Evolutionary conservation across 805 yeast genomes (phyloP).

Genomic region (Danielia oregonensis): DNA sequence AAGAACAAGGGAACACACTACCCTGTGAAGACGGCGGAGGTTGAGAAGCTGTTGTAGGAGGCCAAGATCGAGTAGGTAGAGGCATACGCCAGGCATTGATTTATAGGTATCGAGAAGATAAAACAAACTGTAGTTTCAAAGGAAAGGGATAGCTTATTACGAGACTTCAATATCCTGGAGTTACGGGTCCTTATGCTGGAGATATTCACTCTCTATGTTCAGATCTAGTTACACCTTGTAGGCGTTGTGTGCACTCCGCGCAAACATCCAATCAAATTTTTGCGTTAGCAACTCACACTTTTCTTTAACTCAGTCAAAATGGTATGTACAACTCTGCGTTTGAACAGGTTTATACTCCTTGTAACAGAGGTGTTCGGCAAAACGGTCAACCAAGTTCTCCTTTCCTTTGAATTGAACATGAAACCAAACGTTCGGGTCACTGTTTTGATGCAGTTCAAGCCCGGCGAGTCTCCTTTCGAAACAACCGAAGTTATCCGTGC

Average conservation of each 20-base stretch:
- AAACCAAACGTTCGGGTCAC: background rate
- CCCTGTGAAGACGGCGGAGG: conserved; percentile 44
- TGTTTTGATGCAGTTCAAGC: background rate
- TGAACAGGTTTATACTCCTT: background rate
- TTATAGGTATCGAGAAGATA: too few relatives aligned
- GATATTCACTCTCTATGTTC: too few relatives aligned
- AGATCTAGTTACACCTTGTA: too few relatives aligned
- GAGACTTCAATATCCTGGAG: too few relatives aligned
- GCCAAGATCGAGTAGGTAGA: conserved; percentile 27
- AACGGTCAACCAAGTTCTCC: background rate
- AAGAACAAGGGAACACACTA: conserved; percentile 88
- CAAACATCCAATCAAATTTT: conserved; percentile 12
- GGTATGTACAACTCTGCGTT: conserved; percentile 9
- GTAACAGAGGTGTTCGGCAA: background rate
- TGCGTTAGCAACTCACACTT: conserved; percentile 12
- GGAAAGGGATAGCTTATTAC: too few relatives aligned
- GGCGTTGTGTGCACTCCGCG: too few relatives aligned
- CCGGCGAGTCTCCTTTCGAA: background rate
- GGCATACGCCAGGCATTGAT: too few relatives aligned
- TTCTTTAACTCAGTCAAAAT: conserved; percentile 5
- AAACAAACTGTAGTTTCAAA: background rate
- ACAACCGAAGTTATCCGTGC: conserved; percentile 5
- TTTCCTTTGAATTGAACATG: background rate
- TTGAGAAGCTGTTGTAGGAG: conserved; percentile 37
- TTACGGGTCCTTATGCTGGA: too few relatives aligned